phyloP scores from a whole-genome alignment of 345 rosid genomes.

The Microthlaspi erraticum region DNA sequence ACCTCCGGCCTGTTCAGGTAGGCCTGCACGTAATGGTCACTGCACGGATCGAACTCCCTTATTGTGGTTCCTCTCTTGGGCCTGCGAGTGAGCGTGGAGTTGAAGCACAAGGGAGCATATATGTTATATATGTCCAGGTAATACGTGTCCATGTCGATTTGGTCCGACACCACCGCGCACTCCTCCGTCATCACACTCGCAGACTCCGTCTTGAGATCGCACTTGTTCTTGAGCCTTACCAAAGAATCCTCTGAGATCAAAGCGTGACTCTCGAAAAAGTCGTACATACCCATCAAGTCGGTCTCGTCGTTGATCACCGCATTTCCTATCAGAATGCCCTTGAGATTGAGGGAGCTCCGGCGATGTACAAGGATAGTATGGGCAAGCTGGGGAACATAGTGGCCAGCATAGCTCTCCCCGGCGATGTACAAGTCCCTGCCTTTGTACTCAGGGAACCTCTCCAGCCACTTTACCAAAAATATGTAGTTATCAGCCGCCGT shows the following conservation, averaged over 20 bases:
- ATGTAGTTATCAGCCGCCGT: conserved; percentile 72
- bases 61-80: conserved; percentile 55
- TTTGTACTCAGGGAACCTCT: conserved; percentile 83
- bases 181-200: conserved; percentile 37
- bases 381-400: conserved; percentile 86
- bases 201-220: conserved; percentile 57
- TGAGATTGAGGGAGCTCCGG: conserved; percentile 65
- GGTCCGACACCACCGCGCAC: conserved; percentile 49
- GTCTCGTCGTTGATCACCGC: conserved; percentile 80
- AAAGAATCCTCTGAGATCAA: conserved; percentile 56
- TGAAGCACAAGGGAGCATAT: conserved; percentile 72
- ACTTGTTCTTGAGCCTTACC: conserved; percentile 42
- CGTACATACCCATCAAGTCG: conserved; percentile 71
- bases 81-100: conserved; percentile 53
- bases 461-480: conserved; percentile 77
- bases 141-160: conserved; percentile 25
- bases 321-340: conserved; percentile 93
- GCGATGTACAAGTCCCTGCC: conserved; percentile 69
- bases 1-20: conserved; percentile 76
- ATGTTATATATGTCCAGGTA: conserved; percentile 69
- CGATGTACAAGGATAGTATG: conserved; percentile 61
- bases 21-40: conserved; percentile 61
- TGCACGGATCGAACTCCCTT: conserved; percentile 68
- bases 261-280: conserved; percentile 65
- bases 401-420: conserved; percentile 96